Evolutionary conservation across 2,329 filamentous ascomycete species (phyloP).

Genomic region (Harringtonia aguacate): DNA sequence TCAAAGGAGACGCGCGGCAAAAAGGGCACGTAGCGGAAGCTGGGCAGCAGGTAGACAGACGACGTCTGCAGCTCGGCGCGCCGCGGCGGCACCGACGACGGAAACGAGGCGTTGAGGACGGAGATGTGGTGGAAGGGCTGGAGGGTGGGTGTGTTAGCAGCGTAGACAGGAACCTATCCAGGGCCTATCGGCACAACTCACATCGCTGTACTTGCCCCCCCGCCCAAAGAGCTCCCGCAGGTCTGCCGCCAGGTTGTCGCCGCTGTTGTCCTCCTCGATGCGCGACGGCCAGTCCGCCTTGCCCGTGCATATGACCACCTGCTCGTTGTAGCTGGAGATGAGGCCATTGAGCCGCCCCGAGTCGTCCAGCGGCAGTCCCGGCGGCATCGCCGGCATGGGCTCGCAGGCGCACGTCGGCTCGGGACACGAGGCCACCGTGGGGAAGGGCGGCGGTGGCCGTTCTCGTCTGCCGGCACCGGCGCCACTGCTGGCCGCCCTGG

Average conservation of each 20-base stretch:
- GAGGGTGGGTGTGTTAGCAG: conserved; percentile 17
- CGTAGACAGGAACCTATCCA: neutral
- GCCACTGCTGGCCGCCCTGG: no score
- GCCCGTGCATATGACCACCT: conserved; percentile 76
- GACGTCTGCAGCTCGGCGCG: conserved; percentile 38
- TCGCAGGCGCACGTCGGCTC: conserved; percentile 67
- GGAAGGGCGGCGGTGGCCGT: conserved; percentile 22
- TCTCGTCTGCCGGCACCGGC: no score
- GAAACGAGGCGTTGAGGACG: conserved; percentile 66
- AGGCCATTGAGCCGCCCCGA: conserved; percentile 60
- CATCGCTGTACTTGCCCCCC: conserved; percentile 56
- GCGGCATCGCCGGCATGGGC: conserved; percentile 51
- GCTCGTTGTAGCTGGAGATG: conserved; percentile 69
- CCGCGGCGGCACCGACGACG: conserved; percentile 39
- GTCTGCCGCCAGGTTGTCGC: conserved; percentile 56
- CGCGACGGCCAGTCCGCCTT: conserved; percentile 69
- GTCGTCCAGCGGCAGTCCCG: conserved; percentile 64
- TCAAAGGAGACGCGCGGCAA: conserved; percentile 53
- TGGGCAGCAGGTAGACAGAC: conserved; percentile 69
- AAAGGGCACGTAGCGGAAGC: conserved; percentile 68
- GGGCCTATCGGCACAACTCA: conserved; percentile 28
- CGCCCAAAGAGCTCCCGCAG: conserved; percentile 60
- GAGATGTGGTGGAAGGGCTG: conserved; percentile 79
- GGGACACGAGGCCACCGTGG: conserved; percentile 51
- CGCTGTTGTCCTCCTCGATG: conserved; percentile 71